A percentile compares a stretch with the other conserved stretches of the same genome.
phyloP scores from a whole-genome alignment of 2,329 filamentous ascomycete genomes.

The Aschersonia sp. region DNA sequence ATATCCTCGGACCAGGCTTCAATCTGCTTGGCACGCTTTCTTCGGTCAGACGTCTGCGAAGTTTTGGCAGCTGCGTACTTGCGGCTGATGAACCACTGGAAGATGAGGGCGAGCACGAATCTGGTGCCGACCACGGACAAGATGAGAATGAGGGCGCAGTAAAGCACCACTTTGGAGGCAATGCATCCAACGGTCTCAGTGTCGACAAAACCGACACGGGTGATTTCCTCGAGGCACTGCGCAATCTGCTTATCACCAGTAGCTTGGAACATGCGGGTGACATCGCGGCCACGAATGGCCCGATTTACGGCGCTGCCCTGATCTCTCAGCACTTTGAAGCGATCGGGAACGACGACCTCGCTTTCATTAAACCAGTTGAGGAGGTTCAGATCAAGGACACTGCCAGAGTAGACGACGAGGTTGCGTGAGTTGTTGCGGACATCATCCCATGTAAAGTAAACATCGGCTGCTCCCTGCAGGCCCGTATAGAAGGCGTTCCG shows the following conservation, averaged over 20 bases:
- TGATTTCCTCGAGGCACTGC: slow-evolving; percentile 80
- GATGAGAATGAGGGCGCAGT: slow-evolving; percentile 84
- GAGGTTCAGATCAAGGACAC: slow-evolving; percentile 79
- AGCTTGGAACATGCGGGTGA: slow-evolving; percentile 77
- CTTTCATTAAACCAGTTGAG: slow-evolving; percentile 78
- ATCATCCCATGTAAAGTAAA: slow-evolving; percentile 94
- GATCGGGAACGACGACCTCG: slow-evolving; percentile 59
- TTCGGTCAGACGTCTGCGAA: slow-evolving; percentile 64
- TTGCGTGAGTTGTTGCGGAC: slow-evolving; percentile 81
- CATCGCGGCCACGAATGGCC: slow-evolving; percentile 66
- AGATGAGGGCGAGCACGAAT: slow-evolving; percentile 77
- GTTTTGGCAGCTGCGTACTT: slow-evolving; percentile 77
- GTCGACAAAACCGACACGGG: slow-evolving; percentile 91
- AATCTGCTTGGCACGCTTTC: slow-evolving; percentile 81
- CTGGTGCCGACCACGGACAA: slow-evolving; percentile 74
- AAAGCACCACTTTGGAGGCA: slow-evolving; percentile 90
- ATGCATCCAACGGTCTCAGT: slow-evolving; percentile 96
- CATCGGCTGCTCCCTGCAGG: slow-evolving; percentile 59
- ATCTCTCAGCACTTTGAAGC: slow-evolving; percentile 68
- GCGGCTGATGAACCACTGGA: slow-evolving; percentile 91
- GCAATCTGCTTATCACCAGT: slow-evolving; percentile 66
- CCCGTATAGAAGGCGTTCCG: slow-evolving; percentile 62
- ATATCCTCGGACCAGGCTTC: slow-evolving; percentile 98
- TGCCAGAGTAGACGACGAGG: slow-evolving; percentile 85
- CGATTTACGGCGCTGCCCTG: slow-evolving; percentile 43